Evolutionary conservation across 139 green algal species (phyloP), one percentile per base, ranked within the genome.

Genomic region (Spirogloea muscicola): DNA sequence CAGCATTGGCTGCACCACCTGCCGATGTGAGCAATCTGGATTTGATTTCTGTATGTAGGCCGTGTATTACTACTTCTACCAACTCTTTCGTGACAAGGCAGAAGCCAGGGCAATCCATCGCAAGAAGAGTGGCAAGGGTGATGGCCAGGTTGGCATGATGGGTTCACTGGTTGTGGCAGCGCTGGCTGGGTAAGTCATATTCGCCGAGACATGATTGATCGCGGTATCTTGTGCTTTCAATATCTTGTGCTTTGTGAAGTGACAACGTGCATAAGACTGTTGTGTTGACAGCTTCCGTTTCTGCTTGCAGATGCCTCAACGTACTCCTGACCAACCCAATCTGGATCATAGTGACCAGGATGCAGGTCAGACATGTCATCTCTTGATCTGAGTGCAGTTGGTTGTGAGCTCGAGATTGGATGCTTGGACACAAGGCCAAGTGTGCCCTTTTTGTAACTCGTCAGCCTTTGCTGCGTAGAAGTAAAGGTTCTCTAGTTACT

Each of bases 281-380:
- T n/a, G n/a, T n/a, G n/a, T n/a, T n/a, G n/a, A n/a, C n/a, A n/a
- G n/a, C n/a, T n/a, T n/a, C n/a, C n/a, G n/a, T n/a, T n/a, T n/a
- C n/a, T n/a, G n/a, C n/a, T n/a, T n/a, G n/a, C 36, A 72, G 81
- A 61, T 83, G 71, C 58, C 36, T 71, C 27, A 86, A 86, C 58
- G 81, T 86, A n/a, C 2, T 84, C 27, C 39, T 77, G 27, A 98
- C 93, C 62, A 96, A 91, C 69, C 93, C 92, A 2, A 92, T 96
- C 44, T 96, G 92, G 92, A 84, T 94, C 64, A 74, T 96, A 25
- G 88, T 91, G 7, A 95, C 89, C 0, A 85, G 88, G 63, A 91
- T 97, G 90, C 91, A 96, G 80, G 69, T 74, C n/a, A n/a, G n/a
- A n/a, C n/a, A n/a, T n/a, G n/a, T n/a, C n/a, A n/a, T n/a, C n/a